Conservation (phyloP, 179 eudicot genomes). For the Beta corolliflora region DNA sequence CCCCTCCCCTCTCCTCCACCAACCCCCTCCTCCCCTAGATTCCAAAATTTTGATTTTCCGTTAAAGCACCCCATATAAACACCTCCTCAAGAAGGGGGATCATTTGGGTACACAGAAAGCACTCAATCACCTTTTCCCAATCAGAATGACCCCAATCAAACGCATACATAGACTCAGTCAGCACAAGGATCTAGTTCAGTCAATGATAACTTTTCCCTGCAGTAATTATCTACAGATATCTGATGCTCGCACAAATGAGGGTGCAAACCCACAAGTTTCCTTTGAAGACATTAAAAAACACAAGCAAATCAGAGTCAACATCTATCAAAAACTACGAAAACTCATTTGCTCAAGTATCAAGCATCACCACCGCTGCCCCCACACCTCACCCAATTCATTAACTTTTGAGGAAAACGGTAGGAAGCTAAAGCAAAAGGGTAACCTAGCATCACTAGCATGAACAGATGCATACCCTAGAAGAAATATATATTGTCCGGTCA, state of each 20-base stretch:
- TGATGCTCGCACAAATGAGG: neutral
- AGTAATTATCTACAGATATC: neutral
- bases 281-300: neutral
- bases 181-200: neutral
- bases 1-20: neutral
- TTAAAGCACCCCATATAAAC: neutral
- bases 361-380: neutral
- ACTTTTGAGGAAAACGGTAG: neutral
- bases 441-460: neutral
- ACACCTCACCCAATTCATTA: neutral
- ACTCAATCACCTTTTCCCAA: neutral
- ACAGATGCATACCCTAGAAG: slow-evolving; percentile 79
- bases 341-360: neutral
- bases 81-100: neutral
- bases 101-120: neutral
- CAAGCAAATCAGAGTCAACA: neutral
- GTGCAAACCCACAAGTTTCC: neutral
- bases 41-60: neutral
- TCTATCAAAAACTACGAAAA: neutral
- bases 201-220: neutral
- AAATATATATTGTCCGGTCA: slow-evolving; percentile 93
- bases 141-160: neutral
- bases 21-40: too few species aligned
- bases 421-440: slow-evolving; percentile 5
- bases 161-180: neutral